Evolutionary conservation across 177 flowering plant species (phyloP).

Genomic region (Telopea speciosissima): DNA sequence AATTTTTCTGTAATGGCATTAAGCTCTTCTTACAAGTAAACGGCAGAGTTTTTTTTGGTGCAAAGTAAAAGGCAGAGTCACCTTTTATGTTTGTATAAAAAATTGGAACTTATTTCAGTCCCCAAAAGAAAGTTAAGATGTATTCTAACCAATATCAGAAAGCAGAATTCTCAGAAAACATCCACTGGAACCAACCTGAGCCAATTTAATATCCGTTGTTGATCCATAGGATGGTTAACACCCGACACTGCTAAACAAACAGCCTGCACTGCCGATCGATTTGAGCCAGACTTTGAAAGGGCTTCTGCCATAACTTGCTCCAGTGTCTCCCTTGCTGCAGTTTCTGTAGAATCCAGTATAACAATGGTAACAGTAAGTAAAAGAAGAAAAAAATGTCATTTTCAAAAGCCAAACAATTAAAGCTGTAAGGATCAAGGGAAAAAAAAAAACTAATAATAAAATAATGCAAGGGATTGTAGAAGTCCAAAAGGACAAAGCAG

Average conservation of each 20-base stretch:
- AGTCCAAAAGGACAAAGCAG: no score
- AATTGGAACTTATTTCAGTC: no score
- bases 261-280: conserved; percentile 67
- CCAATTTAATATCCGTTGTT: conserved; percentile 71
- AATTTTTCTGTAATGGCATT: neutral
- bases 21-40: neutral
- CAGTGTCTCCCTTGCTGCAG: conserved; percentile 71
- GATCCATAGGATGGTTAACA: conserved; percentile 83
- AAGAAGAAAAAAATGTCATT: no score
- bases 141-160: neutral
- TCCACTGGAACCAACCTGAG: conserved; percentile 46
- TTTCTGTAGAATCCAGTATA: conserved; percentile 23
- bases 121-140: neutral
- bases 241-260: conserved; percentile 90
- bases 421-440: no score
- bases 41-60: no score
- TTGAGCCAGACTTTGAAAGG: conserved; percentile 53
- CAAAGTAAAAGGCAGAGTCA: neutral
- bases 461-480: no score
- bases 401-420: no score
- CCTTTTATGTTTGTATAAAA: neutral
- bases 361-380: neutral
- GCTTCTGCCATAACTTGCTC: conserved; percentile 87
- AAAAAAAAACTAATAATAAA: no score
- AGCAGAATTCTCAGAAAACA: neutral